Base-by-base conservation (phyloP, 176 grass and related monocot genomes). In the Sorghum bicolor region DNA sequence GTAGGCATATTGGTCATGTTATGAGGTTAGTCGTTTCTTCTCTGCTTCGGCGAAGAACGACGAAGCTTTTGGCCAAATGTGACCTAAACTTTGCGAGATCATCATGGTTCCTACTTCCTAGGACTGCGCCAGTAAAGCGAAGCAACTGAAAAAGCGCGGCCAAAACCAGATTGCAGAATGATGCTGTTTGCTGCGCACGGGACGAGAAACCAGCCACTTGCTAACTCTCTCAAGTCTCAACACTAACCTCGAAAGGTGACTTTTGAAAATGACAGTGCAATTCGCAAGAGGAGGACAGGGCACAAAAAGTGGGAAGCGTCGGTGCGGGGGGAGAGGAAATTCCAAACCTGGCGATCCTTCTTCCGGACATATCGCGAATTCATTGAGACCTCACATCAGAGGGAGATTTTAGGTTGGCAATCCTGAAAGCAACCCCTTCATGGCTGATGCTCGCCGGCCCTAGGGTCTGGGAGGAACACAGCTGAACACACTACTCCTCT, bases 361-460 rank as follows among this genome's bases (percentile, higher is more conserved):
- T 30, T 69, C 39, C 13, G 16, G 62, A 76, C 24, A 53, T 36
- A 70, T 76, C 77, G 25, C 32, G 77, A 85, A 85, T 76, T 19
- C 36, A 4, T 39, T 1, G 38, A 39, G 38, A 9, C 38, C 38
- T 64, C 64, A 78, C 70, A 76, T 75, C 10, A 36, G 29, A 24
- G 37, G 28, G 29, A 24, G 37, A 68, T 61, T 69, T 28, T 47
- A 22, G 8, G 63, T 15, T 79, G 28, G 76, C 16, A 32, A 10
- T 2, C 31, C 39, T n/a, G 77, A 85, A 85, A 81, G 82, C 82
- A 63, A 76, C 38, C 22, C 43, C 38, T 39, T 39, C 8, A 39
- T 38, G 41, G 11, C n/a, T 28, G 50, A 13, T 63, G 19, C 38
- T 39, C 8, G 48, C 41, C 65, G 20, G 45, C 75, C 19, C 75